A percentile compares a stretch with the other conserved stretches of the same genome.
phyloP scores from a whole-genome alignment of 495 filamentous ascomycete genomes.

The Lophiotrema nucula region DNA sequence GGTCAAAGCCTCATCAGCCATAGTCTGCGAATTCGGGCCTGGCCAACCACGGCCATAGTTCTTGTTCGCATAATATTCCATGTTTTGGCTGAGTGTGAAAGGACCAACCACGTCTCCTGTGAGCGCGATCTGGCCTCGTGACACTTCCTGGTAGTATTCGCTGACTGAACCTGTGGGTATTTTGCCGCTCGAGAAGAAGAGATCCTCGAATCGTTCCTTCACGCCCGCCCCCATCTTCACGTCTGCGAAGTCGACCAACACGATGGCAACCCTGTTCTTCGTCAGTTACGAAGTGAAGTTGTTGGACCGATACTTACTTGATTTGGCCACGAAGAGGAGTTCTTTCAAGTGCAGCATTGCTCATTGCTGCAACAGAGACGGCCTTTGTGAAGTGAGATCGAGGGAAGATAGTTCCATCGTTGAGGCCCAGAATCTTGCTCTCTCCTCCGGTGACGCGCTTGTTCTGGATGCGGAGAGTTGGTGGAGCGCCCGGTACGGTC shows the following conservation, averaged over 20 bases:
- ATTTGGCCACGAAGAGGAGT: slow-evolving; percentile 9
- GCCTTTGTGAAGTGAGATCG: slow-evolving; percentile 11
- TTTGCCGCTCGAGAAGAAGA: slow-evolving; percentile 25
- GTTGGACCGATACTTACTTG: neutral
- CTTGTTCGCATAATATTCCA: slow-evolving; percentile 21
- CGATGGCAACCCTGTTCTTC: slow-evolving; percentile 10
- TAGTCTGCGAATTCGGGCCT: slow-evolving; percentile 17
- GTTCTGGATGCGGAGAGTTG: neutral
- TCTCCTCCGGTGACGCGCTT: neutral
- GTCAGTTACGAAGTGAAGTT: neutral
- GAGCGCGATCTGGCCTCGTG: slow-evolving; percentile 14
- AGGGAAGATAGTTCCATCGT: slow-evolving; percentile 26
- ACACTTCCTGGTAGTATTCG: slow-evolving; percentile 24
- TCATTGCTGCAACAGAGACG: slow-evolving; percentile 10
- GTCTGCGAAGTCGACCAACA: slow-evolving; percentile 20
- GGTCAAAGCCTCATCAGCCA: slow-evolving; percentile 16
- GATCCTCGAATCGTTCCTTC: slow-evolving; percentile 16
- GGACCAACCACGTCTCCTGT: slow-evolving; percentile 23
- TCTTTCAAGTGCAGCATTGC: slow-evolving; percentile 18
- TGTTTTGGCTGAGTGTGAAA: slow-evolving; percentile 22
- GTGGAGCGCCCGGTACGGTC: neutral
- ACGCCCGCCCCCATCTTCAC: slow-evolving; percentile 16
- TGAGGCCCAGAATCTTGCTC: slow-evolving; percentile 9
- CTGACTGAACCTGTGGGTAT: slow-evolving; percentile 20
- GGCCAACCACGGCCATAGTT: slow-evolving; percentile 14